Evolutionary conservation across 2,329 filamentous ascomycete species (phyloP).

Genomic region (Drechslerella stenobrocha): DNA sequence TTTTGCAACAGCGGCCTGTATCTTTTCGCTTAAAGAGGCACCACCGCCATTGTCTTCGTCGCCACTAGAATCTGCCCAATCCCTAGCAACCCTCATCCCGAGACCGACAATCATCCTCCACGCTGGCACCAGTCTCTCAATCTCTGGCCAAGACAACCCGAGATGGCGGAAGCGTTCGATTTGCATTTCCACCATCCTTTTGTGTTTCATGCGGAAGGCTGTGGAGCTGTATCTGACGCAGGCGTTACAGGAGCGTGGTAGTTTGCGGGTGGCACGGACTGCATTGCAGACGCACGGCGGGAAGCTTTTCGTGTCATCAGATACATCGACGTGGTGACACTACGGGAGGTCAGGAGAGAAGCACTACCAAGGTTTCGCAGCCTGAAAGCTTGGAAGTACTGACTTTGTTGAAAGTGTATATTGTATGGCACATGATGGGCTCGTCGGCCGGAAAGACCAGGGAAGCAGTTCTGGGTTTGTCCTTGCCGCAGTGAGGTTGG

Average conservation of each 20-base stretch:
- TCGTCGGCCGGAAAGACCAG: background rate
- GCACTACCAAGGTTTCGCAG: too few species aligned
- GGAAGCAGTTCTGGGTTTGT: too few species aligned
- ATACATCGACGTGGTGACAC: conserved; percentile 40
- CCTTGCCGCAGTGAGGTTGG: background rate
- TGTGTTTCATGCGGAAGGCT: conserved; percentile 7
- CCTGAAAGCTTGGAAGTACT: too few species aligned
- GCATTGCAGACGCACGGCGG: conserved; percentile 28
- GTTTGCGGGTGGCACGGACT: conserved; percentile 4
- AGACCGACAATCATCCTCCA: conserved; percentile 31
- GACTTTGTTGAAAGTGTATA: conserved; percentile 36
- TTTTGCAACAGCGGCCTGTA: background rate
- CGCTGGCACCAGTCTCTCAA: conserved; percentile 8
- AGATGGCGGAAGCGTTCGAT: conserved; percentile 10
- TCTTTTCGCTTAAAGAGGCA: background rate
- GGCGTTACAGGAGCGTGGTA: conserved; percentile 24
- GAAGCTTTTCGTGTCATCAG: conserved; percentile 29
- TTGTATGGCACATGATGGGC: conserved; percentile 34
- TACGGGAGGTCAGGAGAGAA: background rate
- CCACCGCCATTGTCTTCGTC: conserved; percentile 7
- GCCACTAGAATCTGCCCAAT: conserved; percentile 20
- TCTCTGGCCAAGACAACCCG: background rate
- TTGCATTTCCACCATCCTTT: conserved; percentile 29
- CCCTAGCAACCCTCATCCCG: conserved; percentile 10
- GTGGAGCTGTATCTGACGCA: conserved; percentile 26